Percentiles rank a stretch among this genome's conserved stretches.
Conservation (phyloP, 495 filamentous ascomycete species). For the Chaetomium tenue region DNA sequence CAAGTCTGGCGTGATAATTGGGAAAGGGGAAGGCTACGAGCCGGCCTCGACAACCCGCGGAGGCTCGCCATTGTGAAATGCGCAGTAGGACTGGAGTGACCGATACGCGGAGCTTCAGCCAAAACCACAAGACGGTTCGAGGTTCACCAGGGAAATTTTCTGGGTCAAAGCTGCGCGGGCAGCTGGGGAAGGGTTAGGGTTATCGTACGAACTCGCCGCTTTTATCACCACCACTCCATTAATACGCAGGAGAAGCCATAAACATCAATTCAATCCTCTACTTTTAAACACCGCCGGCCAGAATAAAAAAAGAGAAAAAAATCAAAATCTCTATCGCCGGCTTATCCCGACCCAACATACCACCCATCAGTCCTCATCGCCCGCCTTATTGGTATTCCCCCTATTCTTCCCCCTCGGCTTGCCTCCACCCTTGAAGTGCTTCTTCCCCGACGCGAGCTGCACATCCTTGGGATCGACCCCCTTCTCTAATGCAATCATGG, state of each 20-base stretch:
- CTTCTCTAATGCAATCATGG: constrained; percentile 81
- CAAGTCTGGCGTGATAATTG: constrained; percentile 30
- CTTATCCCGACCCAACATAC: neutral
- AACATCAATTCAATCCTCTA: constrained; percentile 13
- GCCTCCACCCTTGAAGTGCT: constrained; percentile 85
- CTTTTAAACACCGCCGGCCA: constrained; percentile 14
- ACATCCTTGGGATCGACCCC: constrained; percentile 82
- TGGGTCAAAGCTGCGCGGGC: constrained; percentile 15
- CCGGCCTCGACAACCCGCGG: constrained; percentile 35
- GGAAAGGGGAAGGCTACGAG: constrained; percentile 31
- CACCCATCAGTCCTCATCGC: constrained; percentile 27
- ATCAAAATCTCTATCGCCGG: constrained; percentile 2
- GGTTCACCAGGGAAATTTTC: constrained; percentile 29
- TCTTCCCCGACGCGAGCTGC: constrained; percentile 69
- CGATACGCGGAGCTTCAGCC: constrained; percentile 25
- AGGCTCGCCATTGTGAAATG: constrained; percentile 35
- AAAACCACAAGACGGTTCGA: constrained; percentile 8
- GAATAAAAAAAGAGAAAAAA: neutral
- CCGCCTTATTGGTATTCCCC: constrained; percentile 21
- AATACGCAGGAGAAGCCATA: no score
- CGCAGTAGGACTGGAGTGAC: neutral
- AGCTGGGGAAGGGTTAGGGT: constrained; percentile 26
- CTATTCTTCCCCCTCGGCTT: constrained; percentile 56
- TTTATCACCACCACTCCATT: no score
- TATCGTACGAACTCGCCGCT: neutral